Conservation (phyloP, 768 basidiomycete genomes). For the Suillus plorans region DNA sequence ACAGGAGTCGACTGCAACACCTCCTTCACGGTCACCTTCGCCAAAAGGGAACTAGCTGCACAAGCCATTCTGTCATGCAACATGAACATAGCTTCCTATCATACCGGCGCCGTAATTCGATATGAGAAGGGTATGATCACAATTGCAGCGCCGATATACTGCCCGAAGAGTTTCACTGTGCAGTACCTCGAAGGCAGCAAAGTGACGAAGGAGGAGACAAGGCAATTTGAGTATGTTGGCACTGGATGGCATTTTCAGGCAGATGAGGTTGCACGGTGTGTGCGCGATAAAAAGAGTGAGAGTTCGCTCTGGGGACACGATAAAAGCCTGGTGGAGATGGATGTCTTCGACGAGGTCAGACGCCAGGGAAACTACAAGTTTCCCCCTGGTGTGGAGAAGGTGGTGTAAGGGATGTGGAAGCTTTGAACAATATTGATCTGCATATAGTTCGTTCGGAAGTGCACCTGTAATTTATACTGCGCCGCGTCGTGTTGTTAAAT, state of each 20-base stretch:
- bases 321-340: constrained; percentile 80
- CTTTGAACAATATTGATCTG: neutral
- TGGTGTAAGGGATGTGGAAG: neutral
- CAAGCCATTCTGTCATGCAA: constrained; percentile 74
- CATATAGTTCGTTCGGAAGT: neutral
- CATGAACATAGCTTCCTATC: constrained; percentile 48
- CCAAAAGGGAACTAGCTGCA: constrained; percentile 46
- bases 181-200: constrained; percentile 55
- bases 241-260: constrained; percentile 84
- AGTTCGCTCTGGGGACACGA: constrained; percentile 75
- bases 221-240: constrained; percentile 58
- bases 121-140: constrained; percentile 72
- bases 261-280: constrained; percentile 81
- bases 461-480: neutral
- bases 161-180: constrained; percentile 65
- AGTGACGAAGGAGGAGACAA: constrained; percentile 57
- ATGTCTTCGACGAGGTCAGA: constrained; percentile 83
- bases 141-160: constrained; percentile 64
- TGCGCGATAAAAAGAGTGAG: constrained; percentile 71
- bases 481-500: neutral
- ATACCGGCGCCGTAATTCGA: constrained; percentile 64
- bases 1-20: constrained; percentile 82
- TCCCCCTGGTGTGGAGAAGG: constrained; percentile 62
- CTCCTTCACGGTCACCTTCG: constrained; percentile 71
- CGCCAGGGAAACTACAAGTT: constrained; percentile 65